Conservation (phyloP, 176 grass and related monocot genomes). For the Juncus effusus region DNA sequence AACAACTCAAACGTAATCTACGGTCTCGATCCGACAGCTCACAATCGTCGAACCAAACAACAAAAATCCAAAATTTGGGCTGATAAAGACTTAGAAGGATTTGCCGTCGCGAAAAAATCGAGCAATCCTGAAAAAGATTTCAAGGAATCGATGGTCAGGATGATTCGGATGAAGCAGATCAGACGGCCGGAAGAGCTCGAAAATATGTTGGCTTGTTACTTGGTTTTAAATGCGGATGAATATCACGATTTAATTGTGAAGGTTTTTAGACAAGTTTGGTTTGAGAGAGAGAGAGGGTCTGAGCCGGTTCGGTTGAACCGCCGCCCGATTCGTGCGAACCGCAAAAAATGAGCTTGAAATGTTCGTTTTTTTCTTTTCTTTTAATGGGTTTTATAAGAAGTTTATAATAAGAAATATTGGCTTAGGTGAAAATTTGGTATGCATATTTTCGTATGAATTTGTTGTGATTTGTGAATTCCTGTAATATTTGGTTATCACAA, state of each 20-base stretch:
- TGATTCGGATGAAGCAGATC: conserved; percentile 56
- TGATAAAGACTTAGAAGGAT: conserved; percentile 23
- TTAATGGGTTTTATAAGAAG: neutral
- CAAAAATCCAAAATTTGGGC: neutral
- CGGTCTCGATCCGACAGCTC: conserved; percentile 10
- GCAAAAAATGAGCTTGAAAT: neutral
- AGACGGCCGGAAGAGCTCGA: conserved; percentile 38
- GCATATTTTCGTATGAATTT: no score
- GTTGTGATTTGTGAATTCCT: no score
- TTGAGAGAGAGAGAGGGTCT: conserved; percentile 15
- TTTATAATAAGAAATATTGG: no score
- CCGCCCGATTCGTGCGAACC: neutral
- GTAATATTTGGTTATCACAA: no score
- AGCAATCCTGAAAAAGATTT: conserved; percentile 51
- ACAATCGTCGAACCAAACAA: neutral
- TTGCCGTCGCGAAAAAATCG: conserved; percentile 43
- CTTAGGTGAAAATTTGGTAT: no score
- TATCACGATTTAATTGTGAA: conserved; percentile 72
- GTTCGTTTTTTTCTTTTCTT: neutral
- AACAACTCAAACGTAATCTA: conserved; percentile 3
- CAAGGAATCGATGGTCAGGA: conserved; percentile 61
- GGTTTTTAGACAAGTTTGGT: conserved; percentile 51
- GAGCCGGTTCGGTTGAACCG: neutral
- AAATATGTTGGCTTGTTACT: conserved; percentile 56
- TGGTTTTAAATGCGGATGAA: conserved; percentile 54